Evolutionary conservation across 2,329 filamentous ascomycete genomes (phyloP).

Genomic region (Penicillium sp.): DNA sequence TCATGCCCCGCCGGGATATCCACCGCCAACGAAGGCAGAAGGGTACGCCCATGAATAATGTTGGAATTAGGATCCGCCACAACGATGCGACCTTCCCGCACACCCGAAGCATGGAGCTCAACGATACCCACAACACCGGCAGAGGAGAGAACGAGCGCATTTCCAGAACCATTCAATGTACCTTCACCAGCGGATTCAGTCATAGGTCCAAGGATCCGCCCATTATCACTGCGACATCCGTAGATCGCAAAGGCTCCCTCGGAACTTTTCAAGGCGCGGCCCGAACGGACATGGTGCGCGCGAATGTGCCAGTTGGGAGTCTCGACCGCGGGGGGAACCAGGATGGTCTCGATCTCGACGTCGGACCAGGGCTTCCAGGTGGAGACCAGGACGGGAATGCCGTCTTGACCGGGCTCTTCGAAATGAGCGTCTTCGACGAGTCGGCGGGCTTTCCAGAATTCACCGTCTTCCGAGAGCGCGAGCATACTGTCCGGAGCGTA

Average conservation of each 20-base stretch:
- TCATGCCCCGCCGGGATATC: conserved; percentile 53
- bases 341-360: conserved; percentile 32
- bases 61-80: conserved; percentile 66
- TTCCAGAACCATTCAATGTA: conserved; percentile 28
- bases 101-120: conserved; percentile 28
- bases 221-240: conserved; percentile 54
- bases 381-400: conserved; percentile 57
- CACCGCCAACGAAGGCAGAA: conserved; percentile 63
- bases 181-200: conserved; percentile 17
- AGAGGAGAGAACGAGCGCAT: conserved; percentile 42
- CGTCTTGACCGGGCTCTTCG: conserved; percentile 46
- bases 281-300: conserved; percentile 27
- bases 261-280: conserved; percentile 61
- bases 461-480: conserved; percentile 69
- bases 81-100: conserved; percentile 58
- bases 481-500: conserved; percentile 70
- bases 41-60: conserved; percentile 63
- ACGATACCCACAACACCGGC: conserved; percentile 49
- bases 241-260: conserved; percentile 70
- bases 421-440: conserved; percentile 60
- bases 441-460: conserved; percentile 72
- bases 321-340: conserved; percentile 29
- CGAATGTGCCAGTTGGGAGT: conserved; percentile 39
- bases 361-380: conserved; percentile 66
- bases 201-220: conserved; percentile 46